phyloP scores from a whole-genome alignment of 2,329 filamentous ascomycete genomes.

The Microcyclosporella mali region DNA sequence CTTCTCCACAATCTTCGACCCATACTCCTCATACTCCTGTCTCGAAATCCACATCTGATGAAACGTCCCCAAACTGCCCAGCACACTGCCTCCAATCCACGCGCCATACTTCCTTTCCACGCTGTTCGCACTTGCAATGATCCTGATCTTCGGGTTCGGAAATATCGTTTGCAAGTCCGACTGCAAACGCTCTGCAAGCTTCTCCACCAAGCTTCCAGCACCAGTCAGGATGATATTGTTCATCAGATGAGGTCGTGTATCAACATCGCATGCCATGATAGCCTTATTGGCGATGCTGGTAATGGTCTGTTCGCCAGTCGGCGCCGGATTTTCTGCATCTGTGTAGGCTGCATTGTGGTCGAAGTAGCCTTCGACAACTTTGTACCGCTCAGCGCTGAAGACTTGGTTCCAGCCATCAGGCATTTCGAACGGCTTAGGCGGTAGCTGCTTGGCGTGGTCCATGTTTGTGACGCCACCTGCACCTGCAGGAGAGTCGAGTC shows the following conservation, averaged over 20 bases:
- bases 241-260: slow-evolving; percentile 75
- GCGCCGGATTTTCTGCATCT: slow-evolving; percentile 44
- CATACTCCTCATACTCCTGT: slow-evolving; percentile 97
- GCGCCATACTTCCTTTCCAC: slow-evolving; percentile 86
- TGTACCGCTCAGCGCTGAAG: slow-evolving; percentile 83
- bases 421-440: slow-evolving; percentile 90
- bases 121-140: slow-evolving; percentile 78
- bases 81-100: slow-evolving; percentile 94
- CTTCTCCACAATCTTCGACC: slow-evolving; percentile 85
- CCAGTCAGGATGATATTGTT: slow-evolving; percentile 91
- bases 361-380: slow-evolving; percentile 82
- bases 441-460: slow-evolving; percentile 65
- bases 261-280: slow-evolving; percentile 76
- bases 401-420: slow-evolving; percentile 94
- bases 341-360: slow-evolving; percentile 70
- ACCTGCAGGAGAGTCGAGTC: slow-evolving; percentile 45
- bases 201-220: slow-evolving; percentile 77
- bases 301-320: slow-evolving; percentile 65
- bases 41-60: slow-evolving; percentile 99
- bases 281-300: slow-evolving; percentile 74
- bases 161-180: slow-evolving; percentile 75
- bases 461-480: slow-evolving; percentile 57
- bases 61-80: slow-evolving; percentile 92
- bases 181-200: slow-evolving; percentile 85
- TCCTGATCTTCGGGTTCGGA: slow-evolving; percentile 77